Evolutionary conservation across 1,284 basidiomycete genomes (phyloP).

Genomic region (Psilocybe mexicana): DNA sequence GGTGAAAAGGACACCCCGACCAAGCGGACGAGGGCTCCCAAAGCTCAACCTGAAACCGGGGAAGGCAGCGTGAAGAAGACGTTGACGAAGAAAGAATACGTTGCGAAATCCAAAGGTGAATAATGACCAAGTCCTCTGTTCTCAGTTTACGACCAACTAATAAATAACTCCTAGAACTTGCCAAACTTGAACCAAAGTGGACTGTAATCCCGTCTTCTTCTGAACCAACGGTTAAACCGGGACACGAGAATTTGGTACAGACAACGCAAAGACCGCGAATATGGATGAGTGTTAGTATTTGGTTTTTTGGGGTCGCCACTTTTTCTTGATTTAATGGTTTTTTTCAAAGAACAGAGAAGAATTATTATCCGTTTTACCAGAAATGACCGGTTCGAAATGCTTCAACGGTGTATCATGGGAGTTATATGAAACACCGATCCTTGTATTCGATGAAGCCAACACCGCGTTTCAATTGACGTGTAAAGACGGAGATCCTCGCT

Average conservation of each 20-base stretch:
- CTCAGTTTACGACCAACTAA: not conserved
- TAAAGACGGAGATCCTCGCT: slow-evolving; percentile 11
- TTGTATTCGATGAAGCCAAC: slow-evolving; percentile 30
- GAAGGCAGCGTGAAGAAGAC: not conserved
- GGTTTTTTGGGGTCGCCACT: not conserved
- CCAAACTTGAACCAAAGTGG: slow-evolving; percentile 7
- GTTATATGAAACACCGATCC: slow-evolving; percentile 31
- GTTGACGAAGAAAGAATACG: not conserved
- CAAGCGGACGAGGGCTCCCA: not conserved
- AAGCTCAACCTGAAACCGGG: not conserved
- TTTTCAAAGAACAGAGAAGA: slow-evolving; percentile 31
- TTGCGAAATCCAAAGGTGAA: slow-evolving; percentile 6
- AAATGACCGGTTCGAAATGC: slow-evolving; percentile 29
- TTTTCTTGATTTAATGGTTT: not conserved
- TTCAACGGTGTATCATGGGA: slow-evolving; percentile 35
- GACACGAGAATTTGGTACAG: not conserved
- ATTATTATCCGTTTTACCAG: slow-evolving; percentile 31
- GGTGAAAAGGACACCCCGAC: not conserved
- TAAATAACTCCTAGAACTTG: not conserved
- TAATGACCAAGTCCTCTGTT: not conserved
- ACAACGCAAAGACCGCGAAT: slow-evolving; percentile 9
- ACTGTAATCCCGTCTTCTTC: not conserved
- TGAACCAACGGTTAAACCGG: not conserved
- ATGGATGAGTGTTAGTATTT: slow-evolving; percentile 16
- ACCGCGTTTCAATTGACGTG: slow-evolving; percentile 13